A percentile compares a stretch with the other conserved stretches of the same genome.
phyloP scores from a whole-genome alignment of 441 rosid species.

The Cnidoscolus chayamansa region DNA sequence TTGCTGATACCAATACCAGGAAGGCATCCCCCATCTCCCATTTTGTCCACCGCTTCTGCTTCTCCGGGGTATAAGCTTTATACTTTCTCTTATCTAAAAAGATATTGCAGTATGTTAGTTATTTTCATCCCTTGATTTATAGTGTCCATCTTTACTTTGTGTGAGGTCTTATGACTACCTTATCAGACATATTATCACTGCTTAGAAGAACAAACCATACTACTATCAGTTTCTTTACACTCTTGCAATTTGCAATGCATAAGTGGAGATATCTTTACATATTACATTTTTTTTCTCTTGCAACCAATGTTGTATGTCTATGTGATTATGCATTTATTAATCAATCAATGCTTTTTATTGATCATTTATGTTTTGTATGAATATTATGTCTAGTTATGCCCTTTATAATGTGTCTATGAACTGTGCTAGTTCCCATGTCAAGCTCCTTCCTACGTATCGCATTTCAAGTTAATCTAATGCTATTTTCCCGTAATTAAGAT shows the following conservation, averaged over 20 bases:
- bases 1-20: conserved; percentile 59
- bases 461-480: neutral
- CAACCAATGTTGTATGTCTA: neutral
- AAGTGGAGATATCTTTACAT: neutral
- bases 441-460: neutral
- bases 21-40: conserved; percentile 52
- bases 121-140: neutral
- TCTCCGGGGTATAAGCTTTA: conserved; percentile 33
- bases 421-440: neutral
- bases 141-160: neutral
- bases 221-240: neutral
- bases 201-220: neutral
- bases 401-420: neutral
- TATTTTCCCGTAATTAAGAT: neutral
- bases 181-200: neutral
- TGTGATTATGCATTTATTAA: neutral
- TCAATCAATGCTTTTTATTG: neutral
- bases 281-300: neutral
- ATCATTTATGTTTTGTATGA: neutral
- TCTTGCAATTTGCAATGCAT: neutral
- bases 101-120: neutral
- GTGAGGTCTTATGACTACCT: neutral
- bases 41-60: conserved; percentile 31
- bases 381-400: neutral
- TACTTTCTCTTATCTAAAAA: neutral